These are phyloP conservation scores for Fusarium sororula DNA, from an alignment of 2,329 filamentous ascomycete genomes.

Conservation along the genomic window DNA sequence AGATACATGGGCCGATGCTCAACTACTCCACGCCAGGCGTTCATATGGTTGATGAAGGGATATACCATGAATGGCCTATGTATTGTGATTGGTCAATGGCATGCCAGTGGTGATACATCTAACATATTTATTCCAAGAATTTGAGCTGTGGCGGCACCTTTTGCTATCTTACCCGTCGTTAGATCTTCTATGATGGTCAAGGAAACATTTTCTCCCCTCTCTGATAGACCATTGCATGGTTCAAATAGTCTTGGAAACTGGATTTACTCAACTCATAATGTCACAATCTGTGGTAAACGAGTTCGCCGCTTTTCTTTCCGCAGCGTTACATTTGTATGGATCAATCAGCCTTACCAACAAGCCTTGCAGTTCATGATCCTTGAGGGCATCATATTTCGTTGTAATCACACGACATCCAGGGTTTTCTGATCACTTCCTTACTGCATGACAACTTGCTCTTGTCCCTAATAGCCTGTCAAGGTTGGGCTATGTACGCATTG, in stretches of 20 bases:
- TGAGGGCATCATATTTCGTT: neutral
- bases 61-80: neutral
- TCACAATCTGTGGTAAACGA: neutral
- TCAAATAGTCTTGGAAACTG: neutral
- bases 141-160: neutral
- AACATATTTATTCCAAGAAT: neutral
- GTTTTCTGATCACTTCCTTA: neutral
- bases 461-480: too few relatives aligned
- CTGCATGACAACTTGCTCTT: neutral
- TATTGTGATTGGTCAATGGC: neutral
- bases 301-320: neutral
- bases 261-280: neutral
- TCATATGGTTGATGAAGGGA: neutral
- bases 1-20: neutral
- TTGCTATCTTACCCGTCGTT: neutral
- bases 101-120: neutral
- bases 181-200: neutral
- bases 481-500: neutral
- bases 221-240: neutral
- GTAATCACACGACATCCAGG: neutral
- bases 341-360: conserved; percentile 1
- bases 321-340: neutral
- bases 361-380: neutral
- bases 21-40: neutral
- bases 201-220: neutral